Base-by-base conservation (phyloP, 192 early-diverging fungal genomes). In the Rhizoclosmatium globosum region DNA sequence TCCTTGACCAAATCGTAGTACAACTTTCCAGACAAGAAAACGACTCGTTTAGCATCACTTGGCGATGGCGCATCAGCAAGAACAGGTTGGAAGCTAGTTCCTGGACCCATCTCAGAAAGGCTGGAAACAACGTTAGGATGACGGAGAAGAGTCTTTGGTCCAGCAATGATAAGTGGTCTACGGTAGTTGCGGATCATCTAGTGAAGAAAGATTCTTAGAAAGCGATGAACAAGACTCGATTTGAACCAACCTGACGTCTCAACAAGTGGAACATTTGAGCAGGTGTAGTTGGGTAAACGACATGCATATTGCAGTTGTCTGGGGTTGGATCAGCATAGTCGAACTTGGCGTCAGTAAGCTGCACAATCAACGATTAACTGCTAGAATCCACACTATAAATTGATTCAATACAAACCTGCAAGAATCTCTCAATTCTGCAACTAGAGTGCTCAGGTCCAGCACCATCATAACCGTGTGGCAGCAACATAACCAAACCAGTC, bases 251-350 rank as follows among this genome's bases (percentile, higher is more conserved):
- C 82, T 99, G 97, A 50, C 97, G 91, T 47, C 97, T 90, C n/a
- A 99, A 84, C 48, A 95, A 85, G 82, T 99, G 97, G 89, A 98
- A 99, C 82, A 95, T 96, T 81, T 99, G 96, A 1, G 95, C 95
- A 0, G 97, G 97, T 4, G 87, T 88, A 17, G 96, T 97, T n/a
- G 94, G 94, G 60, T 95, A 92, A 2, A 91, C 94, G 13, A 98
- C 91, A 76, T 96, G 95, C 94, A 97, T 94, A 82, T 98, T 98
- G 45, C 94, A 92, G 84, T 97, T 95, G 68, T 87, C 89, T 42
- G 85, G 81, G n/a, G 83, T 83, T 2, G 50, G 60, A 47, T 74
- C 78, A 46, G 38, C 83, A 81, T 92, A 85, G 78, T 96, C 87
- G 80, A 92, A 92, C 43, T 89, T 82, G 69, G 93, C 92, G 78